Evolutionary conservation across 2,329 filamentous ascomycete species (phyloP), one percentile per base, ranked within the genome.

Genomic region (Colletotrichum costaricense): DNA sequence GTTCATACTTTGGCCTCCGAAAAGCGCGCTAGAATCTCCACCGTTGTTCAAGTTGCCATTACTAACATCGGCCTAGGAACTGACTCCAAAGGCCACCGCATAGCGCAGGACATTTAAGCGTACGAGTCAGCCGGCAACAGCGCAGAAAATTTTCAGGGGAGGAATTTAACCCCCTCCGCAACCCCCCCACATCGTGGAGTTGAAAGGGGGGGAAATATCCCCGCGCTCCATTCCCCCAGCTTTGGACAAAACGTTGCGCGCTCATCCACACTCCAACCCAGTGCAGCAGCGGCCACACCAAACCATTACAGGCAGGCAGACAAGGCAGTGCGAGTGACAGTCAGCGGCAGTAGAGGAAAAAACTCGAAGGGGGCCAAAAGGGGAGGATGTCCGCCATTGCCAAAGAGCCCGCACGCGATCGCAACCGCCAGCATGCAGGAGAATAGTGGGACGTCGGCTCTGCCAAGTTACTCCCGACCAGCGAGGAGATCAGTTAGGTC

Each of bases 401-500:
- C 35, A 11, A 73, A 60, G 56, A 73, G 67, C 67, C 70, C 56
- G 46, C 56, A 67, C 49, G 62, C 68, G 68, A 67, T 46, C 58
- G 62, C 33, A 60, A 73, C 62, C 60, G 14, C 46, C 70, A 73
- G 71, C 72, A 74, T 74, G 72, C 72, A 74, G 67, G 67, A 72
- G 68, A 67, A 54, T 67, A 72, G 63, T 67, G 72, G 72, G 30
- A 56, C 63, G 54, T 63, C 72, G 52, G 63, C 57, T 55, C 63
- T 72, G 63, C 67, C 68, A 55, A 74, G 68, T 63, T 59, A 67
- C 68, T 59, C 38, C 63, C 62, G 72, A 38, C 49, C 62, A 49
- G 28, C 57, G 35, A 72, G 74, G 42, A 57, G 72, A 46, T 75
- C 63, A 33, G 67, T 74, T 24, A 77, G 81, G 62, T 82, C 80